Base-by-base conservation (phyloP, 768 basidiomycete genomes). In the Candolleomyces eurysporus region DNA sequence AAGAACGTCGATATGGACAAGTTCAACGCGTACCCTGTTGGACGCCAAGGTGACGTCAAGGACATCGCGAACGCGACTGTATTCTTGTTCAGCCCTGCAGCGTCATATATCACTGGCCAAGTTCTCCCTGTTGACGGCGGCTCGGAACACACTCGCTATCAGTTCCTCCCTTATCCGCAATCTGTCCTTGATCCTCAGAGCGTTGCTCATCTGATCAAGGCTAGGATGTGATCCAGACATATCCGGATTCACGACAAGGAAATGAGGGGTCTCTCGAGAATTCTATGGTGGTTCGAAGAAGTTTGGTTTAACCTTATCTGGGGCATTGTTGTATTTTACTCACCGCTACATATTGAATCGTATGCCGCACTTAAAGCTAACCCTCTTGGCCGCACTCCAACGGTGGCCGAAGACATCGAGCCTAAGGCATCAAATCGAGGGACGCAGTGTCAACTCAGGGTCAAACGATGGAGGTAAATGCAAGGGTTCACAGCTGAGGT, bases 61-160 rank as follows among this genome's bases (percentile, higher is more conserved):
- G 92, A 94, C 65, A 75, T 91, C 59, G 90, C 83, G 5, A 89
- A 89, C 67, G 82, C 86, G 21, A 78, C 90, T 0, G 76, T 92
- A 3, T 96, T 92, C 74, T 78, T 96, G 46, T 92, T 94, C 76
- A 93, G 91, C 66, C 83, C 85, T 54, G 91, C 90, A 4, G 91
- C 91, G 13, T 75, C 84, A 6, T 92, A 83, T 71, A 84, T 94
- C 60, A 89, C 89, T 1, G 92, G 92, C 4, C 88, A 90, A 66
- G 74, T 90, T n/a, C 71, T 92, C 40, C 80, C 82, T 30, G 87
- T 91, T 26, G 90, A 92, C 65, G 90, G 90, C 48, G 89, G 80
- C 10, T 67, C 58, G 43, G 84, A 87, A 69, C 84, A 88, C 66
- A 49, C 89, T 31, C 77, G 85, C 52, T 64, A 71, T 4, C 63